phyloP scores from a whole-genome alignment of 2,329 filamentous ascomycete species.

The Aureobasidium uvarum region DNA sequence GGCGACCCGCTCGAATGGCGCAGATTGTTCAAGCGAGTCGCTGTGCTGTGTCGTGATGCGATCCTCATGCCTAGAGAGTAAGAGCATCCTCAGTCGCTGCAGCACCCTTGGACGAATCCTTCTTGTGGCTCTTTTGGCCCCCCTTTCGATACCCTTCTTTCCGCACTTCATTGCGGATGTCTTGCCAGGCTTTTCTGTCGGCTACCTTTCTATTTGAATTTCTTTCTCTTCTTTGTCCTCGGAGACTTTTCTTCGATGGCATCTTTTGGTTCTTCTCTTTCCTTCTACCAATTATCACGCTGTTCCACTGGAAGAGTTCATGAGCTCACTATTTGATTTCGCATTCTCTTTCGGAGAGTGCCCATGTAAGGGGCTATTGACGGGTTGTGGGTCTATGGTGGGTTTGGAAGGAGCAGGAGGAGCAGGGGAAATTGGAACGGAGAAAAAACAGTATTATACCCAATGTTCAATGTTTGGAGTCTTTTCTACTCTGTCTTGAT shows the following conservation, averaged over 20 bases:
- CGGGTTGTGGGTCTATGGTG: background rate
- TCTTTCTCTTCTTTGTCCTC: background rate
- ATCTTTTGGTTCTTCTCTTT: background rate
- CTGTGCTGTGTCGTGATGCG: slow-evolving; percentile 79
- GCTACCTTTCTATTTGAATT: background rate
- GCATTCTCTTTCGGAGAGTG: background rate
- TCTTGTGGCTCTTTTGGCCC: background rate
- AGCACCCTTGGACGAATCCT: background rate
- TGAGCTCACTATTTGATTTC: background rate
- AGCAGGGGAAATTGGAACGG: background rate
- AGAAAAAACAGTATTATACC: background rate
- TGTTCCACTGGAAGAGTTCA: background rate
- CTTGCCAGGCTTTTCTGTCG: background rate
- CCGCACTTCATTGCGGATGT: background rate
- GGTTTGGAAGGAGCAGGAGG: background rate
- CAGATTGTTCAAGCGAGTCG: slow-evolving; percentile 94
- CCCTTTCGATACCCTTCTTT: background rate
- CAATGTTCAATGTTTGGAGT: background rate
- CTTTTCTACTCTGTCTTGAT: background rate
- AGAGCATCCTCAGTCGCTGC: background rate
- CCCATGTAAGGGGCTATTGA: background rate
- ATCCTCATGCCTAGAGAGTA: slow-evolving; percentile 51
- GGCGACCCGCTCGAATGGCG: slow-evolving; percentile 97
- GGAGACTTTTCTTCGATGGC: background rate
- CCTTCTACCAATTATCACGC: background rate